These are phyloP conservation scores for Fusarium setosum DNA, from an alignment of 2,329 filamentous ascomycete species.

Conservation along the genomic window DNA sequence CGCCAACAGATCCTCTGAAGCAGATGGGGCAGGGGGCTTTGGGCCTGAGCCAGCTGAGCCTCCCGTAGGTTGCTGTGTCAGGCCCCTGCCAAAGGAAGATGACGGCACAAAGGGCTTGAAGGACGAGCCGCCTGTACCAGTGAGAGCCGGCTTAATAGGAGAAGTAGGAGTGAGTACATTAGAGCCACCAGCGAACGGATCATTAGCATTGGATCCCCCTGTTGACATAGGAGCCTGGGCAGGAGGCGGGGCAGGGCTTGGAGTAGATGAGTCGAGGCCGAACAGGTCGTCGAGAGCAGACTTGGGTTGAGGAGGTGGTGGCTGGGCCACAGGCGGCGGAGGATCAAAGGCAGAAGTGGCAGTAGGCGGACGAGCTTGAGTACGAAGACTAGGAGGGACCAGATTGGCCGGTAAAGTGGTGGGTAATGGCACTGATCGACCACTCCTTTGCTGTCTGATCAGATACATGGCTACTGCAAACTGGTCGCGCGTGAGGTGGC, in stretches of 20 bases:
- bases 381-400: conserved; percentile 87
- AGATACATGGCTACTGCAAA: conserved; percentile 98
- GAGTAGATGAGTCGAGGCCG: conserved; percentile 78
- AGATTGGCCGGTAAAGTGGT: conserved; percentile 82
- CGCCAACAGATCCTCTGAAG: conserved; percentile 87
- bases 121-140: conserved; percentile 54
- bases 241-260: conserved; percentile 63
- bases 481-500: conserved; percentile 86
- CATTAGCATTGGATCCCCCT: conserved; percentile 74
- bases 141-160: conserved; percentile 60
- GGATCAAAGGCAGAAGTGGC: conserved; percentile 66
- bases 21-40: conserved; percentile 56
- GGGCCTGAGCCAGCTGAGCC: conserved; percentile 54
- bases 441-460: conserved; percentile 87
- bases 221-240: conserved; percentile 74
- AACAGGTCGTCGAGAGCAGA: conserved; percentile 95
- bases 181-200: conserved; percentile 70
- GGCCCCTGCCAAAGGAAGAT: conserved; percentile 88
- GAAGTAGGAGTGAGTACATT: conserved; percentile 63
- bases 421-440: conserved; percentile 73
- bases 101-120: conserved; percentile 95
- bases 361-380: conserved; percentile 63
- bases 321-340: conserved; percentile 50
- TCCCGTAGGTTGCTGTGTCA: conserved; percentile 83
- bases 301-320: conserved; percentile 65